Evolutionary conservation across 495 filamentous ascomycete species (phyloP).

Genomic region (Penicillium longicatenatum): DNA sequence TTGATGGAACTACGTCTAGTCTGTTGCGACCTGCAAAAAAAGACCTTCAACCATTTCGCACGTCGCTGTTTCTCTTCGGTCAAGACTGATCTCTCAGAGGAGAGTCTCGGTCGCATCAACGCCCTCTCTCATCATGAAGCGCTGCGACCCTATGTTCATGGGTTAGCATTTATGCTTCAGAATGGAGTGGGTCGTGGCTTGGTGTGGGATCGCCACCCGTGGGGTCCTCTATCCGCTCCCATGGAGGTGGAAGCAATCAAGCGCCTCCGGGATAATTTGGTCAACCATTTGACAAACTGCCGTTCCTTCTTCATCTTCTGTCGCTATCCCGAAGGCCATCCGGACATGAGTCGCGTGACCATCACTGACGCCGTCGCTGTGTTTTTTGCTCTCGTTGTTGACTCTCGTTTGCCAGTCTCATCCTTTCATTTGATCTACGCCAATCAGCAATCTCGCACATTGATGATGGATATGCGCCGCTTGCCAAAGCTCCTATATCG

Average conservation of each 20-base stretch:
- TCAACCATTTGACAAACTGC: slow-evolving; percentile 22
- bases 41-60: slow-evolving; percentile 32
- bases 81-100: slow-evolving; percentile 27
- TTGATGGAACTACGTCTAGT: slow-evolving; percentile 25
- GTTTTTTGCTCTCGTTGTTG: slow-evolving; percentile 29
- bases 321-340: slow-evolving; percentile 33
- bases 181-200: slow-evolving; percentile 29
- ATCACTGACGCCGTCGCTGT: slow-evolving; percentile 30
- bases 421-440: slow-evolving; percentile 33
- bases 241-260: slow-evolving; percentile 24
- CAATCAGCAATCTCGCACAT: slow-evolving; percentile 26
- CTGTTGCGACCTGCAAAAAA: slow-evolving; percentile 28
- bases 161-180: slow-evolving; percentile 28
- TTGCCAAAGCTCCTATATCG: slow-evolving; percentile 31
- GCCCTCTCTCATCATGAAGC: slow-evolving; percentile 19
- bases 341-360: slow-evolving; percentile 28
- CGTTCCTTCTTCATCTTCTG: slow-evolving; percentile 35
- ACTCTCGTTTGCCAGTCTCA: slow-evolving; percentile 22
- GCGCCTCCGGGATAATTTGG: slow-evolving; percentile 25
- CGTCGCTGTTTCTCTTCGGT: slow-evolving; percentile 28
- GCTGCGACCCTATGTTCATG: slow-evolving; percentile 22
- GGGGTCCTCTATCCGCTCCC: slow-evolving; percentile 27
- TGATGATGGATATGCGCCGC: slow-evolving; percentile 38
- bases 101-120: slow-evolving; percentile 27
- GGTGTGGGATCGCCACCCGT: slow-evolving; percentile 27